Evolutionary conservation across 2,329 filamentous ascomycete species (phyloP), one percentile per base, ranked within the genome.

Genomic region (Ophiostoma pallidulum): DNA sequence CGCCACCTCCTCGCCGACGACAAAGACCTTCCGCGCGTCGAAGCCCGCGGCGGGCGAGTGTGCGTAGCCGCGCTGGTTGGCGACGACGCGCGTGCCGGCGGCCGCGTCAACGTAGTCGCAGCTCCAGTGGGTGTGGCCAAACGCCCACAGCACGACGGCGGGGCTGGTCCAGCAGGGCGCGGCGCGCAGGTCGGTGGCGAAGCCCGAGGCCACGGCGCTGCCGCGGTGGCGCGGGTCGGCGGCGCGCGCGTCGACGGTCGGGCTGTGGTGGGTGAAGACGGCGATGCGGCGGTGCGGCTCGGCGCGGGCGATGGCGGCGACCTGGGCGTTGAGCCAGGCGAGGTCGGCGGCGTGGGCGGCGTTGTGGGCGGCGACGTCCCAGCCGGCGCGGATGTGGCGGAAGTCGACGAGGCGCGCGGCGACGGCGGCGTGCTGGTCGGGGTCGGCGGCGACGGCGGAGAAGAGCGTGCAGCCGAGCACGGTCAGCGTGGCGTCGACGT

Each of bases 81-180:
- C 45, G 26, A 48, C 26, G n/a, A 53, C 12, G 29, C 67, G 58
- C 48, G 64, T 59, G 51, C 13, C 20, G 37, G 1, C 31, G 43
- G 8, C 45, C n/a, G n/a, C 55, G 1, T 42, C 47, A 3, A 26
- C 47, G 47, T 64, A 68, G 40, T 66, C 62, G 53, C 67, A 71
- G 45, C 67, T 71, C 49, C 59, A 70, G 53, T 73, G 69, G 10
- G 70, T 73, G 51, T 74, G 70, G 1, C 70, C 69, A 58, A 72
- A 73, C 1, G 63, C 70, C 70, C 69, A 74, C 0, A 70, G n/a
- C 53, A 58, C 64, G 14, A 71, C 66, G 2, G 48, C 53, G 0
- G 14, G 22, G 33, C 52, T 64, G 5, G 9, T 55, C 57, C 63
- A 73, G 53, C 65, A 70, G 2, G 4, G 3, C 50, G 69, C 57